These are phyloP conservation scores for Chaetomium strumarium DNA, from an alignment of 2,329 filamentous ascomycete species.

Conservation along the genomic window DNA sequence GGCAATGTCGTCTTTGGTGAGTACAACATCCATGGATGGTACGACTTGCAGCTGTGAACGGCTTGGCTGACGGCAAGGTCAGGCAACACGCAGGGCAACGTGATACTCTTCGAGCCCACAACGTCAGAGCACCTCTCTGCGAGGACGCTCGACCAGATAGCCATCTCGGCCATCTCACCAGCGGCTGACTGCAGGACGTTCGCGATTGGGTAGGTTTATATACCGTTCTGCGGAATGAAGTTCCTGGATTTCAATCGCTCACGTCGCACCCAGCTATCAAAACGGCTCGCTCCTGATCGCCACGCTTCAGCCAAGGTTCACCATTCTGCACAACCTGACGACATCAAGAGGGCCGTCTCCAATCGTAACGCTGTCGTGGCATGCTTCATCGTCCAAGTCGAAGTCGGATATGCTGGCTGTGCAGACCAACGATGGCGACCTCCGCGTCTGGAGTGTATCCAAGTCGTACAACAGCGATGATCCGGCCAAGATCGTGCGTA, in stretches of 20 bases:
- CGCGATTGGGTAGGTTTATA: conserved; percentile 72
- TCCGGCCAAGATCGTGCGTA: conserved; percentile 79
- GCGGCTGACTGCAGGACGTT: conserved; percentile 87
- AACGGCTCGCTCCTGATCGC: conserved; percentile 93
- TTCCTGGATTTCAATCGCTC: neutral
- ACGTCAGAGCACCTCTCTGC: conserved; percentile 90
- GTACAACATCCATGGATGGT: conserved; percentile 32
- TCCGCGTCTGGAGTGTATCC: conserved; percentile 93
- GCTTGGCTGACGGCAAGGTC: conserved; percentile 24
- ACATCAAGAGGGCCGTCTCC: conserved; percentile 79
- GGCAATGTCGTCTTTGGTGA: conserved; percentile 94
- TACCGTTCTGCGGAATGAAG: neutral
- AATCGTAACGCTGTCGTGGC: conserved; percentile 84
- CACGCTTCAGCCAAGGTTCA: conserved; percentile 84
- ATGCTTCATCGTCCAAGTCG: conserved; percentile 90
- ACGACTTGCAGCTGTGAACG: conserved; percentile 13
- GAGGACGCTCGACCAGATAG: conserved; percentile 84
- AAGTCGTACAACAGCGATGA: conserved; percentile 69
- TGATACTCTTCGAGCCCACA: conserved; percentile 89
- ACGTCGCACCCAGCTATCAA: conserved; percentile 60
- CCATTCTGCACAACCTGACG: conserved; percentile 85
- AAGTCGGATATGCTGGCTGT: conserved; percentile 97
- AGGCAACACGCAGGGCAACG: conserved; percentile 90
- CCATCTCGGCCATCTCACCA: conserved; percentile 88
- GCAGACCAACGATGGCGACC: conserved; percentile 84